phyloP scores from a whole-genome alignment of 805 yeast genomes.

The Candida boleticola region DNA sequence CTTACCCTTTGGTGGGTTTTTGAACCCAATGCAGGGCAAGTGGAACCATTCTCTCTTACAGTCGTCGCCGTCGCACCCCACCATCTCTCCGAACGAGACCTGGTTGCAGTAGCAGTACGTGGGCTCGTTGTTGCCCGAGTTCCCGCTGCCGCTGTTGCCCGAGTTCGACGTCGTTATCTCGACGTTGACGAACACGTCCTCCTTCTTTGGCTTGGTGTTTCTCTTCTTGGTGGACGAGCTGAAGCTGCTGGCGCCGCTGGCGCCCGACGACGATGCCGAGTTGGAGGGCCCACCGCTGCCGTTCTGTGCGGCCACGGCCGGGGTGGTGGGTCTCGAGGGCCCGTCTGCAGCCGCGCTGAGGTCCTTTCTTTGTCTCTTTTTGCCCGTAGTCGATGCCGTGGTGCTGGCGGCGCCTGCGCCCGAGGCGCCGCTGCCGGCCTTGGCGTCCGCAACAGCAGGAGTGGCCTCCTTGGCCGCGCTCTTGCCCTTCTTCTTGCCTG shows the following conservation, averaged over 20 bases:
- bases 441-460: neutral
- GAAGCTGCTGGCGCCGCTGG: neutral
- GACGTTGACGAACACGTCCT: conserved; percentile 13
- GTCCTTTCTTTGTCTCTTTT: conserved; percentile 16
- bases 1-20: conserved; percentile 71
- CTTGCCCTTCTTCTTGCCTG: conserved; percentile 10
- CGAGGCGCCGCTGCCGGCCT: neutral
- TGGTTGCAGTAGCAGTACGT: conserved; percentile 95
- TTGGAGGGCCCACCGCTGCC: neutral
- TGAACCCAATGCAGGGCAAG: conserved; percentile 85
- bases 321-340: conserved; percentile 1
- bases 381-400: conserved; percentile 2
- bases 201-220: conserved; percentile 21
- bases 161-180: conserved; percentile 1
- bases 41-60: conserved; percentile 97
- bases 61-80: conserved; percentile 93
- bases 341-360: conserved; percentile 11
- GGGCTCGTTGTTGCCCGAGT: conserved; percentile 51
- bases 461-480: conserved; percentile 11
- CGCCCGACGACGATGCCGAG: neutral
- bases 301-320: neutral
- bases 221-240: conserved; percentile 17
- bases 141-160: conserved; percentile 1
- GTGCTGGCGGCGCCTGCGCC: conserved; percentile 18
- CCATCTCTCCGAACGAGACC: conserved; percentile 98